Base-by-base conservation (phyloP, 192 early-diverging fungal species). In the Dimargaris cristalligena region DNA sequence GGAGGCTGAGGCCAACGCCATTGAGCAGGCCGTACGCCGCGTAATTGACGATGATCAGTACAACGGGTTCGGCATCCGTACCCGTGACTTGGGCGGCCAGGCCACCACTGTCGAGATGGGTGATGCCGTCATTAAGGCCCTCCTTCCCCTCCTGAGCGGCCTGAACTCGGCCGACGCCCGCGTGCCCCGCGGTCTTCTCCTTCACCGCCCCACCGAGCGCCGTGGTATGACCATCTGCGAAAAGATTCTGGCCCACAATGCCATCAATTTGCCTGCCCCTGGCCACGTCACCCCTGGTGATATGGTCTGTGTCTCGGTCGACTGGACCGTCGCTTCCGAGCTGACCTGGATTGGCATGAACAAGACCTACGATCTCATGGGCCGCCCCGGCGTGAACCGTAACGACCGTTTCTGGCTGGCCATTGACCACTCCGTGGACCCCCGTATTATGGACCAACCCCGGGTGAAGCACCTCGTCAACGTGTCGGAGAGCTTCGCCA, bases 11-110 rank as follows among this genome's bases (percentile, higher is more conserved):
- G 94, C 94, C 56, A 78, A 82, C 61, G 88, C 89, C 18, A 65
- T 99, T 41, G 96, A 99, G 76, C 77, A 82, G 34, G 91, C 94
- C 44, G 94, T 97, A 26, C 83, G 84, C 62, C 75, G 83, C 52
- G 94, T 95, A 34, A 75, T 99, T 60, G 94, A 99, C 71, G 85
- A 80, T 62, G 70, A 75, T 58, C 71, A 85, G 59, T 66, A 69
- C 61, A 78, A 80, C 47, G 81, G 80, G 35, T 79, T 79, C 52
- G 77, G 74, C 32, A 78, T 92, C 72, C 81, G 91, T 62, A 95
- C 96, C 14, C 83, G 80, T 58, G 96, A 99, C 65, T 79, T 99
- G 57, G 85, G 82, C 47, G 96, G 96, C 49, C 61, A 71, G 16
- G 81, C 85, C 25, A 73, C 85, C 22, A 99, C 96, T n/a, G 63